A percentile compares a stretch with the other conserved stretches of the same genome.
phyloP scores from a whole-genome alignment of 2,329 filamentous ascomycete species.

The Mycosphaerelloides madeirae region DNA sequence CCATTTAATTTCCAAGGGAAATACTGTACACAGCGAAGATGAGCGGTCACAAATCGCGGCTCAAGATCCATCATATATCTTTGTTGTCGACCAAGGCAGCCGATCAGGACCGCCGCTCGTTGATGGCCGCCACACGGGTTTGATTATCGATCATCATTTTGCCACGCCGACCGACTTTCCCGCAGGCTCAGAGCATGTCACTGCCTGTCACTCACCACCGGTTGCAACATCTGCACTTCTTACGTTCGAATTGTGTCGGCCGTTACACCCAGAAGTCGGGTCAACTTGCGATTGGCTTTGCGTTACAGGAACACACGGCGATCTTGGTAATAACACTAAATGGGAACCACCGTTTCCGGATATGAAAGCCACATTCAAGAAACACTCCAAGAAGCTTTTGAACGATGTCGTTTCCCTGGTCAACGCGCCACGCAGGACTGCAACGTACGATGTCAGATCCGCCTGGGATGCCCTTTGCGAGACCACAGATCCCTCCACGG shows the following conservation, averaged over 20 bases:
- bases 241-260: conserved; percentile 59
- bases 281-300: conserved; percentile 57
- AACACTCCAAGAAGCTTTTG: conserved; percentile 56
- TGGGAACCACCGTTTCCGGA: conserved; percentile 64
- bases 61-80: conserved; percentile 52
- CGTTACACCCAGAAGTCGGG: conserved; percentile 50
- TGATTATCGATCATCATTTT: conserved; percentile 64
- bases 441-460: conserved; percentile 54
- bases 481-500: conserved; percentile 48
- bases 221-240: conserved; percentile 61
- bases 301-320: conserved; percentile 56
- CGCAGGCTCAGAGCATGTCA: conserved; percentile 50
- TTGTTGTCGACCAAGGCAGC: conserved; percentile 63
- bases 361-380: conserved; percentile 57
- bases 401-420: conserved; percentile 60
- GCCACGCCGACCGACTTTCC: conserved; percentile 56
- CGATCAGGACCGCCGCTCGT: conserved; percentile 52
- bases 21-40: conserved; percentile 51
- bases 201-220: conserved; percentile 60
- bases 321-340: conserved; percentile 60
- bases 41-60: conserved; percentile 51
- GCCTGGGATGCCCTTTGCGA: conserved; percentile 57
- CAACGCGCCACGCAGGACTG: conserved; percentile 61
- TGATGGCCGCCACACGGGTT: conserved; percentile 44
- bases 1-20: conserved; percentile 58